Evolutionary conservation across 306 rosid species (phyloP).

Genomic region (Prunus padus): DNA sequence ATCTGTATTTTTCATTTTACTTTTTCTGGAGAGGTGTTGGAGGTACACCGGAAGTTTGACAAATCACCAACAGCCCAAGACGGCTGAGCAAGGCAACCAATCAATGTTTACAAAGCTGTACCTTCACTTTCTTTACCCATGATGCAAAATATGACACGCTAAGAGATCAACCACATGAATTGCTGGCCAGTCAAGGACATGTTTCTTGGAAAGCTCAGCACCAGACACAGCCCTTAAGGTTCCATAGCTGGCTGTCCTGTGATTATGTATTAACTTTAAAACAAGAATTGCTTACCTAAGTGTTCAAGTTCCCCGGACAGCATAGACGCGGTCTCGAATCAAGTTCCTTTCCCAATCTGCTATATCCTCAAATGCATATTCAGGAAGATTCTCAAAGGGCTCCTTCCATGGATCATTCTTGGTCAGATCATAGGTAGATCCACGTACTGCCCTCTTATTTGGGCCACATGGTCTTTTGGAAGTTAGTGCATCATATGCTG

Average conservation of each 20-base stretch:
- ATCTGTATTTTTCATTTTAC: too few species aligned
- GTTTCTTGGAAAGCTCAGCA: neutral
- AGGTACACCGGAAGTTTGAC: too few species aligned
- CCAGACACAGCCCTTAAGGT: neutral
- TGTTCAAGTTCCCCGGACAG: slow-evolving; percentile 72
- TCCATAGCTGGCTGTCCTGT: neutral
- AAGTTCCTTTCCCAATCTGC: slow-evolving; percentile 89
- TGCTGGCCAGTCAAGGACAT: neutral
- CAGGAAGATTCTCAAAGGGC: slow-evolving; percentile 86
- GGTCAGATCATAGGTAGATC: slow-evolving; percentile 78
- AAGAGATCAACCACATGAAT: neutral
- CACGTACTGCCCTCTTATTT: slow-evolving; percentile 68
- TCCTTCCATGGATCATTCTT: slow-evolving; percentile 87
- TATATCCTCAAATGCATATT: slow-evolving; percentile 67
- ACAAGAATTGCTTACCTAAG: slow-evolving; percentile 21
- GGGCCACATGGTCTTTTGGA: slow-evolving; percentile 94
- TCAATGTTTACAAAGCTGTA: too few species aligned
- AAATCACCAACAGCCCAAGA: too few species aligned
- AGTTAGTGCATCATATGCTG: slow-evolving; percentile 72
- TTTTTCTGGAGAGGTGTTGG: too few species aligned
- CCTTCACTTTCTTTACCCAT: too few species aligned
- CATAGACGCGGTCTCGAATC: slow-evolving; percentile 57
- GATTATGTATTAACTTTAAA: neutral
- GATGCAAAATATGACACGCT: neutral
- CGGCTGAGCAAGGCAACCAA: too few species aligned